Base-by-base conservation (phyloP, 2,329 filamentous ascomycete species). In the Rhynchosporium graminicola region DNA sequence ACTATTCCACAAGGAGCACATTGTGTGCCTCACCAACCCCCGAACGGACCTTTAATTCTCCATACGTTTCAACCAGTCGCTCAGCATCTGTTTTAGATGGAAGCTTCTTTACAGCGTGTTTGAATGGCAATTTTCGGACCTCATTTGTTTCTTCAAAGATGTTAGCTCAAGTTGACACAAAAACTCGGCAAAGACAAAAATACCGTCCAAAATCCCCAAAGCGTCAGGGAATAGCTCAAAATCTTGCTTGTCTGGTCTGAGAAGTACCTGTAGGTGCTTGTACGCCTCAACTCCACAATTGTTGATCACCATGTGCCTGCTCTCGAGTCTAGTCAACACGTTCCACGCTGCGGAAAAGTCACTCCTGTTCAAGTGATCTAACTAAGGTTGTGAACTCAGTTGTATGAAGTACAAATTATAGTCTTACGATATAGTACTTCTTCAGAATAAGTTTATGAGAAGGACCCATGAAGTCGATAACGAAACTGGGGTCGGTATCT, bases 241-340 rank as follows among this genome's bases (percentile, higher is more conserved):
- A 0, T 59, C 61, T 8, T 59, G 54, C 31, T 61, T 43, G 8
- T 45, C 47, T 4, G 76, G 76, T 56, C 71, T 68, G 0, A 73
- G 75, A 55, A 79, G 74, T 1, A 80, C 60, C 62, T 80, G 78
- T 63, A 79, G 69, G 68, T 80, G 78, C 65, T 80, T 80, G 67
- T 80, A 78, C 3, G 75, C 76, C 31, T 78, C 75, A 47, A 76
- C 75, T 13, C 79, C 79, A 57, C 78, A 79, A 64, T 80, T 80
- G 68, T 77, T 80, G 42, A 80, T 77, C 56, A 76, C 71, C 69
- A 80, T 74, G 33, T 74, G 74, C 29, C 46, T 36, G 55, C 15
- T 62, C 20, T 59, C 52, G 15, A 76, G 65, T 13, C 66, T 63
- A 15, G 62, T 58, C 61, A 79, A 68, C 6, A 76, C 70, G n/a